Conservation (phyloP, 2,329 filamentous ascomycete species). For the Colletotrichum lini region DNA sequence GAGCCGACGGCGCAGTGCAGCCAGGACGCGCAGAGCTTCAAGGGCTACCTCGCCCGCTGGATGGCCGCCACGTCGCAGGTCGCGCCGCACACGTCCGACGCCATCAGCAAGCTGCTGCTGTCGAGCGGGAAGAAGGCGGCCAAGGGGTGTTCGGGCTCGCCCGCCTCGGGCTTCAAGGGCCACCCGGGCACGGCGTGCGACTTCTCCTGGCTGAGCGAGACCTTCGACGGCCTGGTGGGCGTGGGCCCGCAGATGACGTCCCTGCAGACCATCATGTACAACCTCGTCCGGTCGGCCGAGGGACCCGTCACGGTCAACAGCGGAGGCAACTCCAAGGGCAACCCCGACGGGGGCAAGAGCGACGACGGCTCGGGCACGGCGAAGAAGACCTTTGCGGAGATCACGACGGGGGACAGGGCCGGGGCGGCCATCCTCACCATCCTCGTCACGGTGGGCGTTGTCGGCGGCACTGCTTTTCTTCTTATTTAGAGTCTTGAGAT, state of each 20-base stretch:
- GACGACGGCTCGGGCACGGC: conserved; percentile 8
- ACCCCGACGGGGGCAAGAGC: conserved; percentile 47
- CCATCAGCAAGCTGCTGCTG: conserved; percentile 70
- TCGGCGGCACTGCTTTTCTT: conserved; percentile 46
- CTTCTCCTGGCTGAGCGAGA: conserved; percentile 70
- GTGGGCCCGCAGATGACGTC: conserved; percentile 71
- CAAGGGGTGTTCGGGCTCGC: conserved; percentile 71
- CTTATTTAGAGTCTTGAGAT: conserved; percentile 6
- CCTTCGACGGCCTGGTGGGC: conserved; percentile 63
- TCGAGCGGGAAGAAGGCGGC: conserved; percentile 72
- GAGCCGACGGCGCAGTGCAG: conserved; percentile 74
- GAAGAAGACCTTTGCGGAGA: conserved; percentile 38
- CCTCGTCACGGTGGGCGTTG: conserved; percentile 63
- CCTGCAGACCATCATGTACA: conserved; percentile 66
- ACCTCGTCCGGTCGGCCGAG: conserved; percentile 57
- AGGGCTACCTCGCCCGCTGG: conserved; percentile 78
- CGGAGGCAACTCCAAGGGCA: conserved; percentile 66
- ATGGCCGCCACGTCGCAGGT: conserved; percentile 73
- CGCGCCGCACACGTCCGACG: conserved; percentile 69
- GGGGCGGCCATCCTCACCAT: conserved; percentile 78
- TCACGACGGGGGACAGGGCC: conserved; percentile 73
- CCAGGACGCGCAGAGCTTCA: conserved; percentile 80
- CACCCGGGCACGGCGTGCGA: conserved; percentile 68
- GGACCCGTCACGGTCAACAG: conserved; percentile 61
- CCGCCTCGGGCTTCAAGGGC: conserved; percentile 65